Conservation (phyloP, 345 rosid species). For the Heritiera littoralis region DNA sequence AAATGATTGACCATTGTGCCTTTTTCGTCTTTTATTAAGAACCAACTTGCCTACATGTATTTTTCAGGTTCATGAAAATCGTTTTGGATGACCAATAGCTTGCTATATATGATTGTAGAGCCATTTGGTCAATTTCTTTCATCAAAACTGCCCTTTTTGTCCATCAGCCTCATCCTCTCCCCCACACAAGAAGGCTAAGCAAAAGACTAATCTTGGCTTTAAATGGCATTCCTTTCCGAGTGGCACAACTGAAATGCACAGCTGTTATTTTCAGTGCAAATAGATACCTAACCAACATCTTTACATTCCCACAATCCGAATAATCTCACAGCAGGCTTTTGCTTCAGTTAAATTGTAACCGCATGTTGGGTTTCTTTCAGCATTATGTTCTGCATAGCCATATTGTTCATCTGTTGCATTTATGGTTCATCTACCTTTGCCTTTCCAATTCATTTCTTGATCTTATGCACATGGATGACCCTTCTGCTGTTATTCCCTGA, state of each 20-base stretch:
- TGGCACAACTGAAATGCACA: constrained; percentile 24
- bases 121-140: constrained; percentile 8
- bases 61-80: not conserved
- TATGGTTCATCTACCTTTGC: constrained; percentile 26
- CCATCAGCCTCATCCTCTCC: not conserved
- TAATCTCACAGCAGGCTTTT: no score
- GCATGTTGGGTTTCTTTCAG: no score
- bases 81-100: not conserved
- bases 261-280: not conserved
- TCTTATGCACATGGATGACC: constrained; percentile 29
- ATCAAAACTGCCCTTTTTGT: not conserved
- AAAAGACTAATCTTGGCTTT: not conserved
- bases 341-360: no score
- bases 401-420: constrained; percentile 25
- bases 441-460: constrained; percentile 6
- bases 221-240: constrained; percentile 11
- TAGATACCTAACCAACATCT: not conserved
- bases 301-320: no score
- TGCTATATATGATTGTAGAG: not conserved
- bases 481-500: constrained; percentile 1
- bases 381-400: not conserved
- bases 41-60: constrained; percentile 22
- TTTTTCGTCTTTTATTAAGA: constrained; percentile 18
- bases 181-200: not conserved
- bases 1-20: constrained; percentile 16